Base-by-base conservation (phyloP, 2,329 filamentous ascomycete species). In the Clonostachys byssicola region DNA sequence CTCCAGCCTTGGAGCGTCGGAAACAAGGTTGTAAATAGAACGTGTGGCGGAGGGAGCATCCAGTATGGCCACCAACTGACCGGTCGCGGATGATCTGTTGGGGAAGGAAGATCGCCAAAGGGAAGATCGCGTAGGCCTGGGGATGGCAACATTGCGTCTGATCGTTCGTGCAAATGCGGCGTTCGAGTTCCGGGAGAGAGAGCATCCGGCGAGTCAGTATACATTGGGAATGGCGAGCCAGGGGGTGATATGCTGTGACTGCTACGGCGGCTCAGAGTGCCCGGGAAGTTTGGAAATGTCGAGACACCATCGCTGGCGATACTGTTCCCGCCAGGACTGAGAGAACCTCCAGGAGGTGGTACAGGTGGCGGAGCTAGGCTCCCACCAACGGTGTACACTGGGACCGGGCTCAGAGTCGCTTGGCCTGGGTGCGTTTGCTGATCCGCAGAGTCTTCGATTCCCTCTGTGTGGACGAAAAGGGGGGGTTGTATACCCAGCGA, bases 1-100 rank as follows among this genome's bases (percentile, higher is more conserved):
- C 67, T 73, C 90, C 92, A 99, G 23, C 79, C 84, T 53, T 84
- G 85, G 33, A 99, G 68, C 0, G 92, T 96, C 1, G 94, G 94
- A 55, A 97, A 96, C 0, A 99, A 67, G 0, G 88, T 92, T 14
- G 81, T 77, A 14, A 83, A 64, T 13, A 97, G 72, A 8, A 86
- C 69, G 48, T 87, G 77, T 3, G 90, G 89, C 12, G 88, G 71
- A 4, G 91, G 89, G 5, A 95, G 68, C 17, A 88, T 54, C 6
- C 69, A 72, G 61, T 91, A 88, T 3, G 91, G 91, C 91, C 92
- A 96, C 86, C 90, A 95, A 42, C 65, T 75, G 40, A 88, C 72
- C 6, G 68, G 78, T 55, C 66, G 76, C 45, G 59, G 71, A 47
- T 46, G 63, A 57, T 53, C 72, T n/a, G 54, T 52, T 18, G 60